These are phyloP conservation scores for Kwoniella heveanensis DNA, from an alignment of 768 basidiomycete genomes.

Conservation along the genomic window DNA sequence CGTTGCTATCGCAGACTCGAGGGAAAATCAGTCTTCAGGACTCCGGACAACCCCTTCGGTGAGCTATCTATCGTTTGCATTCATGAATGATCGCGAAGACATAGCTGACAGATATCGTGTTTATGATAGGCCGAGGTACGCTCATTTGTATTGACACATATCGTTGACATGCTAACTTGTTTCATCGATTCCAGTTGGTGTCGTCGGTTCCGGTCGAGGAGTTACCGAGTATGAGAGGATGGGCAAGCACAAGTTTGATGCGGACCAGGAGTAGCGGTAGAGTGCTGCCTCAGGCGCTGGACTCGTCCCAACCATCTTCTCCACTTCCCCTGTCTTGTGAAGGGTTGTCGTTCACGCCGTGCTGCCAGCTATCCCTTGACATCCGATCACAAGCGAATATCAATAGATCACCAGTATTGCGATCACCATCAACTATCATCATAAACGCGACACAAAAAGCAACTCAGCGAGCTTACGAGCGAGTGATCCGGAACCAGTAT, in stretches of 20 bases:
- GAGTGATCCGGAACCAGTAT: too few species aligned
- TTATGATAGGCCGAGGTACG: slow-evolving; percentile 34
- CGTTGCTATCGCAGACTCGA: slow-evolving; percentile 39
- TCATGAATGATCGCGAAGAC: background rate
- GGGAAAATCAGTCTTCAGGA: slow-evolving; percentile 55
- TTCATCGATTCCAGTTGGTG: slow-evolving; percentile 50
- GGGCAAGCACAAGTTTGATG: slow-evolving; percentile 56
- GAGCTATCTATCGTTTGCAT: slow-evolving; percentile 11
- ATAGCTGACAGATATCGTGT: slow-evolving; percentile 8
- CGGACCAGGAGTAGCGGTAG: slow-evolving; percentile 33
- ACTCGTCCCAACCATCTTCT: background rate
- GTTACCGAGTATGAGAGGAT: slow-evolving; percentile 53
- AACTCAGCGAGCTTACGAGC: too few species aligned
- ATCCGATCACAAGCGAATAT: too few species aligned
- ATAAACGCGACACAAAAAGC: too few species aligned
- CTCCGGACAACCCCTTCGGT: slow-evolving; percentile 53
- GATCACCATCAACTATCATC: too few species aligned
- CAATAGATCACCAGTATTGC: too few species aligned
- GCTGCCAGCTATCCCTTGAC: background rate
- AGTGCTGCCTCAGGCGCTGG: background rate
- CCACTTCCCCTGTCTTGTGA: background rate
- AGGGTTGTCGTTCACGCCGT: background rate
- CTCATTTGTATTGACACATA: background rate
- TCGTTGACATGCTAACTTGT: slow-evolving; percentile 7
- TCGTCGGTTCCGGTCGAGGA: slow-evolving; percentile 53